Conservation (phyloP, 176 grass and related monocot species). For the Eragrostis curvula region DNA sequence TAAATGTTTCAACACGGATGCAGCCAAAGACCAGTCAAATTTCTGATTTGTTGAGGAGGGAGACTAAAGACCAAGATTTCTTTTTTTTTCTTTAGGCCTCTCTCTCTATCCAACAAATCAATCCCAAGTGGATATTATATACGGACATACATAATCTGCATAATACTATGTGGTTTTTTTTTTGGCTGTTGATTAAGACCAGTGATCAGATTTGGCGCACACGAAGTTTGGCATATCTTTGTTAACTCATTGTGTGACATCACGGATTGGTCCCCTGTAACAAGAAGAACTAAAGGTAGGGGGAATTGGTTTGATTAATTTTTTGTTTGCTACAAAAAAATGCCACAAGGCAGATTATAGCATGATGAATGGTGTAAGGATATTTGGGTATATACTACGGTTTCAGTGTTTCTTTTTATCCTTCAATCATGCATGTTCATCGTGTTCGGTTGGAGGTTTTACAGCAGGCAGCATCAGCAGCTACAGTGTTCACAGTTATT, state of each 20-base stretch:
- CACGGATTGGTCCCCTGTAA: not conserved
- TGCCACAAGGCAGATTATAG: not conserved
- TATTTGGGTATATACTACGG: not conserved
- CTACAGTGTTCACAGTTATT: no score
- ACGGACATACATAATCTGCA: not conserved
- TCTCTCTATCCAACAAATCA: not conserved
- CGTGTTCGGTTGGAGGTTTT: no score
- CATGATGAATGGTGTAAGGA: not conserved
- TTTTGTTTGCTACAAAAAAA: slow-evolving; percentile 9
- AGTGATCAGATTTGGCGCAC: slow-evolving; percentile 10
- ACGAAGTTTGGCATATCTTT: not conserved
- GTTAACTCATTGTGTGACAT: slow-evolving; percentile 2
- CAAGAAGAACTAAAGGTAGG: not conserved
- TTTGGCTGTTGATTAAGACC: slow-evolving; percentile 31
- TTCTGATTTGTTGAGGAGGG: not conserved
- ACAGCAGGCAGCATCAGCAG: no score
- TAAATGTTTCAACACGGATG: slow-evolving; percentile 1
- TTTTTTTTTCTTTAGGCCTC: not conserved
- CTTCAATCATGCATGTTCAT: not conserved
- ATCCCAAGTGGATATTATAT: not conserved
- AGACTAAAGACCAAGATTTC: not conserved
- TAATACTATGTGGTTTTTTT: not conserved
- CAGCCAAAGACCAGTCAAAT: slow-evolving; percentile 9
- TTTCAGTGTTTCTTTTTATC: not conserved
- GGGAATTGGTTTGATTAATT: not conserved